Evolutionary conservation across 2,329 filamentous ascomycete genomes (phyloP), one percentile per base, ranked within the genome.

Genomic region (Beauveria varroae): DNA sequence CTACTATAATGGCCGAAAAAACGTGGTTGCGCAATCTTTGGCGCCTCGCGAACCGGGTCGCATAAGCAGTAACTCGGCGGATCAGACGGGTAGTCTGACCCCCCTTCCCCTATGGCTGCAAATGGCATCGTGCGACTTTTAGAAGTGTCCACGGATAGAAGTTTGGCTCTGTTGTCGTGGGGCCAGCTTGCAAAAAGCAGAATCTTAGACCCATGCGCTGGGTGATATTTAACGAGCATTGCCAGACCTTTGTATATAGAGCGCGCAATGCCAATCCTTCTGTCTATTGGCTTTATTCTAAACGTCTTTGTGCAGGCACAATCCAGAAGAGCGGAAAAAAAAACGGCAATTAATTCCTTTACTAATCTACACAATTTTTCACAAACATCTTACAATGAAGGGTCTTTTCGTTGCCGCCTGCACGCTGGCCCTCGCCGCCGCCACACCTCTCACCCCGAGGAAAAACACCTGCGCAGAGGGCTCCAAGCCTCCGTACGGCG

Each of bases 201-300:
- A 28, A 28, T 47, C 47, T 51, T 47, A 47, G 16, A 22, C 49
- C 40, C 49, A 50, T 46, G 40, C 8, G 40, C 9, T 2, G 6
- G 57, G 40, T 60, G 9, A 60, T 60, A 47, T 60, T 60, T 16
- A 18, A 60, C 57, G 57, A 60, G 40, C 26, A 30, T 41, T 28
- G 40, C 28, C 1, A 20, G 41, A 28, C 26, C 22, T 18, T 18
- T n/a, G 51, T 53, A 40, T 26, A 34, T 60, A 60, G 53, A 60
- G 8, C n/a, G n/a, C 34, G 9, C n/a, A 14, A 2, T 2, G 46
- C 28, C 28, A 6, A 7, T 5, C 16, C 10, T 12, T 9, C 10
- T 22, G 26, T 24, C 34, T 14, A 14, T 34, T 14, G 3, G 12
- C 30, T 34, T 14, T 5, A 14, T 34, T 14, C 3, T 14, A 14